Conservation (phyloP, 768 basidiomycete species). For the Megacollybia marginata region DNA sequence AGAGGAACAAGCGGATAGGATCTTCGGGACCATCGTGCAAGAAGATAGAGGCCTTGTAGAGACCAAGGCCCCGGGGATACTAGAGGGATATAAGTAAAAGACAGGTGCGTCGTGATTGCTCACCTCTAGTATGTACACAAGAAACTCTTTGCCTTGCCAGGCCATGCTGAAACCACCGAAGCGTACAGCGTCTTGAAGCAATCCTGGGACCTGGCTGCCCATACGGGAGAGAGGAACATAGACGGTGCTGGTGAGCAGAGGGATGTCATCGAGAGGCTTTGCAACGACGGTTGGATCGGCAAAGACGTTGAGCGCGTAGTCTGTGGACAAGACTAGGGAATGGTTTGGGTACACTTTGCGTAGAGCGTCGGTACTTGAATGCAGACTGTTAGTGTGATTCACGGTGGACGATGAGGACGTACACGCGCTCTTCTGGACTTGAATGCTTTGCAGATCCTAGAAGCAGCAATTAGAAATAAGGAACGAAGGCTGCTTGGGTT, state of each 20-base stretch:
- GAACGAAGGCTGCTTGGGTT: conserved; percentile 3
- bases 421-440: conserved; percentile 34
- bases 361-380: conserved; percentile 36
- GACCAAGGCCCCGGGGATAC: conserved; percentile 24
- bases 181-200: conserved; percentile 41
- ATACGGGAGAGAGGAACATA: conserved; percentile 44
- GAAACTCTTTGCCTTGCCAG: conserved; percentile 59
- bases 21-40: conserved; percentile 60
- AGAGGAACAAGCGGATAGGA: conserved; percentile 40
- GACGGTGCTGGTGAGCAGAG: conserved; percentile 38
- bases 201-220: conserved; percentile 37
- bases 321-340: conserved; percentile 47
- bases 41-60: conserved; percentile 33
- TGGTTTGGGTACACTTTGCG: conserved; percentile 55
- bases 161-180: conserved; percentile 47
- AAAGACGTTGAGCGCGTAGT: conserved; percentile 38
- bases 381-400: neutral
- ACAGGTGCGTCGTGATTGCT: conserved; percentile 5
- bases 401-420: neutral
- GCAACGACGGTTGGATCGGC: conserved; percentile 41
- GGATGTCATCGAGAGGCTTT: conserved; percentile 38
- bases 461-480: neutral
- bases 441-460: conserved; percentile 3
- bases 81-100: conserved; percentile 4
- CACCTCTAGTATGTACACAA: conserved; percentile 47